Percentiles rank a stretch among this genome's conserved stretches.
These are phyloP conservation scores for Alternaria burnsii DNA, from an alignment of 2,329 filamentous ascomycete species.

Conservation along the genomic window DNA sequence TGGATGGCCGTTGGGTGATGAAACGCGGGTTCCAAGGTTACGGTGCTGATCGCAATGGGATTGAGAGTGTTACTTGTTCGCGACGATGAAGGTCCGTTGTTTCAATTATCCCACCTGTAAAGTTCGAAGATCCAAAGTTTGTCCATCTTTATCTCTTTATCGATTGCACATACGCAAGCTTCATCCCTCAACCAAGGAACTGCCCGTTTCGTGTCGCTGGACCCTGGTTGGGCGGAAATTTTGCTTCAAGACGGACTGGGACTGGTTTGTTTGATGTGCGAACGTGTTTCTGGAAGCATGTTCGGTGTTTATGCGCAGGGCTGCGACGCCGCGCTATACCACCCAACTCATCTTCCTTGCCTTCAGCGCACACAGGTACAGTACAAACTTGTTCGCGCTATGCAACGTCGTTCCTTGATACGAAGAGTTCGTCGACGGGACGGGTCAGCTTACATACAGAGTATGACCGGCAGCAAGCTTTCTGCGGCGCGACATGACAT, in stretches of 20 bases:
- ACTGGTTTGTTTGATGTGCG: conserved; percentile 7
- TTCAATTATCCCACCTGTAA: background rate
- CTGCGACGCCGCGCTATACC: conserved; percentile 5
- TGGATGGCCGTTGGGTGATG: conserved; percentile 14
- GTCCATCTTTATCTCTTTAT: background rate
- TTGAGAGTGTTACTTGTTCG: background rate
- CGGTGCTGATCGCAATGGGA: background rate
- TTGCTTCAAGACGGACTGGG: background rate
- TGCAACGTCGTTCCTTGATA: background rate
- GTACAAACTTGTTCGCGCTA: background rate
- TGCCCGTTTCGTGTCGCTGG: background rate
- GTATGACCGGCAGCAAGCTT: background rate
- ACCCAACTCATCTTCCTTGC: background rate
- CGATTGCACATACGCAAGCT: background rate
- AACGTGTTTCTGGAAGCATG: conserved; percentile 17
- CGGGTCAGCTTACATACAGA: background rate
- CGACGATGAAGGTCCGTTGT: background rate
- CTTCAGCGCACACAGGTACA: background rate
- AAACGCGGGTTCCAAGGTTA: conserved; percentile 10
- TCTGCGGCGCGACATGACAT: background rate
- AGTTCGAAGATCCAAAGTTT: background rate
- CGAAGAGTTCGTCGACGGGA: background rate
- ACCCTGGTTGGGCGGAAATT: background rate
- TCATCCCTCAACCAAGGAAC: background rate
- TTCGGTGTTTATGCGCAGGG: conserved; percentile 8